Conservation (phyloP, 1,284 basidiomycete genomes). For the Fomitopsis pinicola region DNA sequence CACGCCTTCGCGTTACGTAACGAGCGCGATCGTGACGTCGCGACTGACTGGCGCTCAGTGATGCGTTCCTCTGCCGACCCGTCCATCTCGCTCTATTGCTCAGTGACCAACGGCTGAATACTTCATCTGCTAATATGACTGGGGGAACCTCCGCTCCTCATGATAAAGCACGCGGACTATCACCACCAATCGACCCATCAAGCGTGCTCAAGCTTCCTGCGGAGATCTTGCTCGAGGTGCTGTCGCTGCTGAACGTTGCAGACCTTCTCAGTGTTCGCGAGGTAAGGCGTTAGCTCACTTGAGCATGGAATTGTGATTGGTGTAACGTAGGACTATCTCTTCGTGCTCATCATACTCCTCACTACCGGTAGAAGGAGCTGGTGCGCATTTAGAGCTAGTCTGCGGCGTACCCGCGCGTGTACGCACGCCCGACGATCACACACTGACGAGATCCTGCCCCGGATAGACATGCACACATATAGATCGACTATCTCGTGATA, state of each 20-base stretch:
- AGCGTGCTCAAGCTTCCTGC: constrained; percentile 12
- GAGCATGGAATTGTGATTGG: background rate
- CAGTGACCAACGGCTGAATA: too few species aligned
- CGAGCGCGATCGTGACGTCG: background rate
- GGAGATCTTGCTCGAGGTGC: constrained; percentile 23
- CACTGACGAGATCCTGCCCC: background rate
- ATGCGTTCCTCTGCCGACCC: background rate
- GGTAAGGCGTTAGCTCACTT: constrained; percentile 10
- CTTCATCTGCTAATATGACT: too few species aligned
- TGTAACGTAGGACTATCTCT: background rate
- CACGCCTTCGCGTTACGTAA: background rate
- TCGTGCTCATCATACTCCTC: too few species aligned
- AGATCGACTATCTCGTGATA: constrained; percentile 13
- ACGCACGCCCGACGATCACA: background rate
- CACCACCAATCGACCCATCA: background rate
- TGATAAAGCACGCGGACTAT: too few species aligned
- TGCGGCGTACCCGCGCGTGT: background rate
- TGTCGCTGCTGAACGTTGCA: constrained; percentile 10
- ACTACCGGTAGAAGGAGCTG: too few species aligned
- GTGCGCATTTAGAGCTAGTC: too few species aligned
- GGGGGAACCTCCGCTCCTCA: too few species aligned
- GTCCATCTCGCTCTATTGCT: too few species aligned
- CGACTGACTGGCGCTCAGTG: background rate
- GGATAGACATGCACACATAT: constrained; percentile 17
- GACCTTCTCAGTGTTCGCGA: constrained; percentile 19